Conservation (phyloP, 1,284 basidiomycete genomes). For the Neotropicomus parvogracilis region DNA sequence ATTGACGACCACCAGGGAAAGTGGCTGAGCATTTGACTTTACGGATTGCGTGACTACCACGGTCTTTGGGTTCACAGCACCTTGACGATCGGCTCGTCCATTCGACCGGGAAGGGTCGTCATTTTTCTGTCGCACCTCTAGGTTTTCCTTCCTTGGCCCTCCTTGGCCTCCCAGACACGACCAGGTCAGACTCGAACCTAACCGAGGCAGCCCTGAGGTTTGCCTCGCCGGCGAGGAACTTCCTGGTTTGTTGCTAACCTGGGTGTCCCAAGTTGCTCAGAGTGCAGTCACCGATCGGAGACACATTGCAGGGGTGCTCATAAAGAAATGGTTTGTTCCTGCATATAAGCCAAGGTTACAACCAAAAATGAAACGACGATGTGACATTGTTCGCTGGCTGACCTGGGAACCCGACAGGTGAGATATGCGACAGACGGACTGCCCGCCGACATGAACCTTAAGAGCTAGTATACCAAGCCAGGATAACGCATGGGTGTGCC, state of each 20-base stretch:
- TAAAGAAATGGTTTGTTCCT: constrained; percentile 58
- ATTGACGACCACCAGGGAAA: constrained; percentile 62
- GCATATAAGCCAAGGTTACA: constrained; percentile 1
- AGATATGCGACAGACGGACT: background rate
- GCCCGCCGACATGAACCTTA: constrained; percentile 43
- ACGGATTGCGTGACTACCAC: constrained; percentile 78
- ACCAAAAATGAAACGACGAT: background rate
- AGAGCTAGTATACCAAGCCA: constrained; percentile 67
- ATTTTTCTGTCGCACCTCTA: constrained; percentile 69
- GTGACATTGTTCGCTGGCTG: constrained; percentile 62
- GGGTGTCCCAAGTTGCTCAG: constrained; percentile 70
- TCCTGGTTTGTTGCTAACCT: constrained; percentile 64
- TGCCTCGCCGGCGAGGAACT: constrained; percentile 68
- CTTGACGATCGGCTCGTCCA: constrained; percentile 66
- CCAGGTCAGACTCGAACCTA: constrained; percentile 68
- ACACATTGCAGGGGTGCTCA: constrained; percentile 61
- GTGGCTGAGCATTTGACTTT: constrained; percentile 20
- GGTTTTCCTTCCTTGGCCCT: constrained; percentile 76
- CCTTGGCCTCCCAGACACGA: constrained; percentile 61
- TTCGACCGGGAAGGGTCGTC: constrained; percentile 61
- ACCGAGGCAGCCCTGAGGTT: constrained; percentile 66
- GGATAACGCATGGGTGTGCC: constrained; percentile 67
- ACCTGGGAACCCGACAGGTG: constrained; percentile 41
- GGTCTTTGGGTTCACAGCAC: constrained; percentile 66
- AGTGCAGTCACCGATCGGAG: constrained; percentile 67